These are phyloP conservation scores for Xerocomus amazonicus DNA, from an alignment of 1,284 basidiomycete genomes.

Conservation along the genomic window DNA sequence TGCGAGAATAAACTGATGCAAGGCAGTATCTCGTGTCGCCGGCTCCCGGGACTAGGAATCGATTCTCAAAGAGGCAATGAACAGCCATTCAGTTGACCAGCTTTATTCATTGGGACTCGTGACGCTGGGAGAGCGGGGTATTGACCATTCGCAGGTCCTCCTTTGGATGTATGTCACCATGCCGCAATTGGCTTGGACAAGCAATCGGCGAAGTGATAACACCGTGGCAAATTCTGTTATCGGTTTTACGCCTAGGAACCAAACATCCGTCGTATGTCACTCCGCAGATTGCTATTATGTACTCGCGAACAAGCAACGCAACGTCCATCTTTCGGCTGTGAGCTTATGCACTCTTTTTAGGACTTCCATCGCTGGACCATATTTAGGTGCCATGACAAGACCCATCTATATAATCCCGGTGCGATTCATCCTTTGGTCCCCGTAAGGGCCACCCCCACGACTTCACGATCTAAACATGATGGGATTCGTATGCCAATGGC, in stretches of 20 bases:
- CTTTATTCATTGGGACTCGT: too few species aligned
- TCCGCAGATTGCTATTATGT: conserved; percentile 1
- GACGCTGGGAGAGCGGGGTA: too few species aligned
- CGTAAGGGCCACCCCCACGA: conserved; percentile 11
- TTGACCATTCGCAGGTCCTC: too few species aligned
- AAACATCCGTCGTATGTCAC: conserved; percentile 1
- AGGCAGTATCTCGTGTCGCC: not conserved
- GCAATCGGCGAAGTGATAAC: not conserved
- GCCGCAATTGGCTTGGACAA: not conserved
- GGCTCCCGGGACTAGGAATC: not conserved
- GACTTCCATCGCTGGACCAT: conserved; percentile 8
- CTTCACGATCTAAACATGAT: conserved; percentile 25
- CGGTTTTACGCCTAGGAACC: not conserved
- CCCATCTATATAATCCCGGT: conserved; percentile 23
- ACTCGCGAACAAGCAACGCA: conserved; percentile 1
- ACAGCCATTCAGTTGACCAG: too few species aligned
- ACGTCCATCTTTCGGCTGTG: conserved; percentile 8
- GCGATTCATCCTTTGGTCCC: not conserved
- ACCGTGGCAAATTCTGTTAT: conserved; percentile 1
- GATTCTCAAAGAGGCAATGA: not conserved
- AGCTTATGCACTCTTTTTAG: not conserved
- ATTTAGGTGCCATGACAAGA: conserved; percentile 5
- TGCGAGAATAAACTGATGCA: too few species aligned
- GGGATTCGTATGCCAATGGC: conserved; percentile 9
- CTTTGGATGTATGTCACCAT: not conserved